These are phyloP conservation scores for Apiospora saccharicola DNA, from an alignment of 2,329 filamentous ascomycete species.

Conservation along the genomic window DNA sequence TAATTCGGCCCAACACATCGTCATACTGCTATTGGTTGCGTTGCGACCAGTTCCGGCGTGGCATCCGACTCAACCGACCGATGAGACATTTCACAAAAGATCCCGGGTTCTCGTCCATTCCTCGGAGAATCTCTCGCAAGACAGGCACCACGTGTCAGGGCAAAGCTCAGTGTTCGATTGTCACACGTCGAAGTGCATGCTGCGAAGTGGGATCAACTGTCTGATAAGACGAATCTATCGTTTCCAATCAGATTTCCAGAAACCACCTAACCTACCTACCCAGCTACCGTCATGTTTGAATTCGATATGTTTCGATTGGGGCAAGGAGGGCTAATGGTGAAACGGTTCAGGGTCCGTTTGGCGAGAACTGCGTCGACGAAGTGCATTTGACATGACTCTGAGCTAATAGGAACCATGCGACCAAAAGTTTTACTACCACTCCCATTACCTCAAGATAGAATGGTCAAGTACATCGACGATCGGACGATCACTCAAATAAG, in stretches of 20 bases:
- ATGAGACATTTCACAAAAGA: slow-evolving; percentile 11
- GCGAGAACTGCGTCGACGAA: background rate
- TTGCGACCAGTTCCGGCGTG: slow-evolving; percentile 10
- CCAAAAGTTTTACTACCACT: too few relatives aligned
- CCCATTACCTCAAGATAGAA: too few relatives aligned
- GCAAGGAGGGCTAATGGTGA: background rate
- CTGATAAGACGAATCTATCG: background rate
- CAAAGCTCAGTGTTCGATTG: background rate
- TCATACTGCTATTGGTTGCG: background rate
- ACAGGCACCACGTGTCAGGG: slow-evolving; percentile 4
- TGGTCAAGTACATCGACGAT: too few relatives aligned
- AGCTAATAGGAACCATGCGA: too few relatives aligned
- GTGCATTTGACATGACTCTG: too few relatives aligned
- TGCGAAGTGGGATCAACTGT: background rate
- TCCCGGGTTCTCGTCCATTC: background rate
- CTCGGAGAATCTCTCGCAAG: slow-evolving; percentile 4
- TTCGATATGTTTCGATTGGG: background rate
- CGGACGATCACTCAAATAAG: too few relatives aligned
- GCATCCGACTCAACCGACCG: slow-evolving; percentile 16
- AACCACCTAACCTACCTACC: background rate
- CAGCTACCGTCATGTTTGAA: background rate
- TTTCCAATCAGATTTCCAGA: background rate
- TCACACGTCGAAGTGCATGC: background rate
- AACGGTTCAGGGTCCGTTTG: background rate
- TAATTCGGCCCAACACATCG: slow-evolving; percentile 1